Evolutionary conservation across 768 basidiomycete genomes (phyloP), one percentile per base, ranked within the genome.

Genomic region (Leccinum sublutescens): DNA sequence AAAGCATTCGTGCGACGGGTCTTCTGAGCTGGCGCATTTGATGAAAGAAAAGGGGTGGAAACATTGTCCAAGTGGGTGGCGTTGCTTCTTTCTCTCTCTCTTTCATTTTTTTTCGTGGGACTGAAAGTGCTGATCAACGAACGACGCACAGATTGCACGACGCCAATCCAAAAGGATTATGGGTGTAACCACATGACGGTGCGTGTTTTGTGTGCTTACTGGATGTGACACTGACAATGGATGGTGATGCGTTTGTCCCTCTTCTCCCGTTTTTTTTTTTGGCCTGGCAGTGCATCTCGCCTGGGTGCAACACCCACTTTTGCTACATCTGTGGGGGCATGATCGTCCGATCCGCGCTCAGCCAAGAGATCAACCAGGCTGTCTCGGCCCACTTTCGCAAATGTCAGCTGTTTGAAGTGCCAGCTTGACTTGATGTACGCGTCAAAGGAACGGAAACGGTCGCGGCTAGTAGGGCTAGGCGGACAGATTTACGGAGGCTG

Each of bases 101-200:
- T 27, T 6, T 1, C 38, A 11, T 15, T 45, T 15, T 45, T 7
- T 14, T 49, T 15, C 29, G 14, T 43, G 25, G 19, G 14, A 7
- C 36, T 15, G 36, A 36, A 36, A 36, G 36, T 36, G 15, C 5
- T 45, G 19, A 52, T 21, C 36, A 15, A 52, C n/a, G 7, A 53
- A 14, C 17, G 6, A 17, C 29, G 17, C 38, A 8, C 60, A 80
- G 80, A 76, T 34, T 82, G 81, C 62, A 68, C 60, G 52, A 81
- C 83, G 10, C 79, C 82, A 4, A 79, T 83, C 19, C 78, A 75
- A 56, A 86, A 82, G 63, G 74, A 75, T 9, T 70, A 69, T 15
- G 85, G 85, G 2, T 86, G 85, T 54, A 80, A 84, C 58, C 84
- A 86, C 66, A 86, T 86, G 80, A 76, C 77, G 59, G 84, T 84